These are phyloP conservation scores for Thermoascus crustaceus DNA, from an alignment of 2,329 filamentous ascomycete species.

Conservation along the genomic window DNA sequence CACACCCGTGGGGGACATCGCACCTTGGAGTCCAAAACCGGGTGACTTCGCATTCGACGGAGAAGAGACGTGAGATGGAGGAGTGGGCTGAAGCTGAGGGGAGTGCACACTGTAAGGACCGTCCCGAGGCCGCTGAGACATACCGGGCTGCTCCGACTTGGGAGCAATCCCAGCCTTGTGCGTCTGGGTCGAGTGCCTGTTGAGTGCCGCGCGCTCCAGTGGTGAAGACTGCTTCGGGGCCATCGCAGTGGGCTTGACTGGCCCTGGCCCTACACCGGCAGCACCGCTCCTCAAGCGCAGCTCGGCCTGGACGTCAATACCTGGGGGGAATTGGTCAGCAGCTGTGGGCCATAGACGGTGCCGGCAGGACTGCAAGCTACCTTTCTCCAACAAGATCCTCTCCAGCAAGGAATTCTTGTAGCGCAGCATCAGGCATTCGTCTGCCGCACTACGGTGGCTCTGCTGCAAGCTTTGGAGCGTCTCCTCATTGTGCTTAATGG, in stretches of 20 bases:
- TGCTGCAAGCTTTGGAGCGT: conserved; percentile 87
- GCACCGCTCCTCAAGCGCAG: conserved; percentile 86
- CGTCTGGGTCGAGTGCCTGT: conserved; percentile 63
- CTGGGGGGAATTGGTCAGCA: conserved; percentile 39
- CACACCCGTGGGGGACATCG: conserved; percentile 53
- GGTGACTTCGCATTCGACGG: conserved; percentile 56
- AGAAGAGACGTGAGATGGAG: conserved; percentile 69
- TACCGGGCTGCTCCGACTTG: conserved; percentile 45
- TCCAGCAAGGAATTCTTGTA: conserved; percentile 98
- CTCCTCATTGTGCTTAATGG: conserved; percentile 94
- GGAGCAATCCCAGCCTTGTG: conserved; percentile 68
- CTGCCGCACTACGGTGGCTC: conserved; percentile 85
- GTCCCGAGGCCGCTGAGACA: conserved; percentile 42
- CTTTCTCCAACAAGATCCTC: conserved; percentile 92
- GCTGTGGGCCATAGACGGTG: background rate
- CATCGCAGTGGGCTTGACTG: conserved; percentile 58
- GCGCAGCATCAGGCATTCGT: conserved; percentile 94
- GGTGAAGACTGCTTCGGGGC: conserved; percentile 63
- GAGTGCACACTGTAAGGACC: conserved; percentile 43
- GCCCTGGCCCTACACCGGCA: conserved; percentile 57
- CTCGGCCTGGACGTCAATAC: conserved; percentile 95
- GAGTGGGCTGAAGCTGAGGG: conserved; percentile 71
- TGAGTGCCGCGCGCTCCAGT: conserved; percentile 72
- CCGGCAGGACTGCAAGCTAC: conserved; percentile 37
- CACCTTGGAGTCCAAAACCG: conserved; percentile 52